Evolutionary conservation across 148 eudicot genomes (phyloP).

Genomic region (Drosera capensis): DNA sequence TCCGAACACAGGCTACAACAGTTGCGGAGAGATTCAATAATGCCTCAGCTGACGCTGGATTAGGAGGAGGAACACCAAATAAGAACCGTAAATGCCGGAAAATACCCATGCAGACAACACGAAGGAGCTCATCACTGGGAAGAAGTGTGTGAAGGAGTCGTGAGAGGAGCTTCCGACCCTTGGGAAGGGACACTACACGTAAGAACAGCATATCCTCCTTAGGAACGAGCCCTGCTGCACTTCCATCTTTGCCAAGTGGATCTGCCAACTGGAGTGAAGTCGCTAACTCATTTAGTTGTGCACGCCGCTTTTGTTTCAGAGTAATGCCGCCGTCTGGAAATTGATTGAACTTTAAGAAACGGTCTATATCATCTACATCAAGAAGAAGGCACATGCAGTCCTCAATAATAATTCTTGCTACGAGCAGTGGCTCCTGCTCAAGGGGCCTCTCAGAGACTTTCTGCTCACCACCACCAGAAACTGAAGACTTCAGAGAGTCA

Average conservation of each 20-base stretch:
- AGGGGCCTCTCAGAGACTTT: constrained; percentile 44
- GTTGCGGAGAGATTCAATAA: constrained; percentile 29
- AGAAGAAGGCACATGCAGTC: constrained; percentile 54
- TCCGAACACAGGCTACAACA: constrained; percentile 36
- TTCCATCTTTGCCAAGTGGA: constrained; percentile 53
- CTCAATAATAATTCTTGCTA: constrained; percentile 64
- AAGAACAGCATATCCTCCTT: constrained; percentile 67
- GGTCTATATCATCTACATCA: constrained; percentile 75
- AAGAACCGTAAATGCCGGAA: constrained; percentile 83
- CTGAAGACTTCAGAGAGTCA: constrained; percentile 40
- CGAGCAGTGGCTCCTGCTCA: constrained; percentile 91
- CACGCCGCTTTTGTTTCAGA: constrained; percentile 46
- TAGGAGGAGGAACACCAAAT: constrained; percentile 50
- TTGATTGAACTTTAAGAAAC: constrained; percentile 39
- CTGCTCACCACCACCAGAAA: constrained; percentile 22
- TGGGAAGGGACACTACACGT: constrained; percentile 59
- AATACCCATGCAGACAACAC: constrained; percentile 83
- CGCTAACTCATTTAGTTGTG: constrained; percentile 63
- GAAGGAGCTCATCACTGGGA: constrained; percentile 53
- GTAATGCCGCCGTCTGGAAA: constrained; percentile 57
- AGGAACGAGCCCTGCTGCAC: constrained; percentile 31
- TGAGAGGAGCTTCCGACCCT: constrained; percentile 68
- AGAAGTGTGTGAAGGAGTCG: constrained; percentile 53
- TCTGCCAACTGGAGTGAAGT: constrained; percentile 74
- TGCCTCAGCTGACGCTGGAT: constrained; percentile 27